Base-by-base conservation (phyloP, 345 rosid genomes). In the Microcos paniculata region DNA sequence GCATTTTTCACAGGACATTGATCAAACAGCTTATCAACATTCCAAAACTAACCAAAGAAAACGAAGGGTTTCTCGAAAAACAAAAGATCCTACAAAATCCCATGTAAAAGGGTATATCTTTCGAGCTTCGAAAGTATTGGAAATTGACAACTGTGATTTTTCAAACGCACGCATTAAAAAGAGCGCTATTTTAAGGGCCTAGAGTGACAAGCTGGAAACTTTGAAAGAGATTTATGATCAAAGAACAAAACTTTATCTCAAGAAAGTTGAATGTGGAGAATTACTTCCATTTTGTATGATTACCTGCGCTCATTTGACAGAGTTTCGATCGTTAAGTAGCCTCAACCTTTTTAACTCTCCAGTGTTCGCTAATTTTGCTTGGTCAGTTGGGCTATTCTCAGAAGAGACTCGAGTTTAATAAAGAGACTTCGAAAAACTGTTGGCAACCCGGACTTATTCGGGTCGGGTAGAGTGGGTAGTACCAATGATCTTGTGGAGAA, bases 21-120 rank as follows among this genome's bases (percentile, higher is more conserved):
- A 49, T 69, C 59, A 55, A 69, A 69, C 73, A 69, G 11, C 28
- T 69, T 31, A 69, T 35, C 45, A 49, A 7, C 73, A 69, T 30
- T 19, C 30, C 53, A 48, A 69, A 45, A 1, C 42, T 8, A 14
- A n/a, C 70, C 30, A 65, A 6, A 42, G 11, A 42, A 42, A 42
- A 40, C 1, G 19, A 33, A 64, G 1, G 19, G 3, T 0, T 13
- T 16, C 9, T 4, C 6, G 26, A 1, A 4, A 4, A 30, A 15
- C 42, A 46, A 68, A 16, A 19, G 13, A 66, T n/a, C 16, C 70
- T 23, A 65, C 42, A 46, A 68, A 15, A 19, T 12, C 24, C 35
- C 16, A 49, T 14, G 42, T 10, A 30, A 49, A 69, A 28, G 23
- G 5, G 45, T 18, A 21, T 43, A 4, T 13, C 42, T 14, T 12